Conservation (phyloP, 257 asterid species). For the Striga asiatica region DNA sequence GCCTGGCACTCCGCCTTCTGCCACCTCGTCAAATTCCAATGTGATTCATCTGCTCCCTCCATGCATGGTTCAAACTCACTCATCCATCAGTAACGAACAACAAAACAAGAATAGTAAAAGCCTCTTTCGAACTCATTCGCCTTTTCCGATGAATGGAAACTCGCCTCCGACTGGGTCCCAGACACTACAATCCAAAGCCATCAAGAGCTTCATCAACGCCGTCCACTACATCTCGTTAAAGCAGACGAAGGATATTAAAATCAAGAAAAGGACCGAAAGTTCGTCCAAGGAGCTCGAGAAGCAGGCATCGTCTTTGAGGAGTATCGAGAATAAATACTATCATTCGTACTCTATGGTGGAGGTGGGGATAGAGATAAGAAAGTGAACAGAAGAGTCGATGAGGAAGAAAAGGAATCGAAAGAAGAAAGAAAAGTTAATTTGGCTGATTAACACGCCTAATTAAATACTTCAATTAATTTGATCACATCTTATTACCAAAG, state of each 20-base stretch:
- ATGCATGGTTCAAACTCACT: constrained; percentile 93
- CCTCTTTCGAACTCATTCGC: constrained; percentile 39
- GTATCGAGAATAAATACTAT: constrained; percentile 78
- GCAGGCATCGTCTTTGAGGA: constrained; percentile 68
- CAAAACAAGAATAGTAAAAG: constrained; percentile 20
- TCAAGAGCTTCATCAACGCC: constrained; percentile 88
- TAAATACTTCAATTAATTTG: too few species aligned
- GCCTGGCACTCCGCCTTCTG: constrained; percentile 92
- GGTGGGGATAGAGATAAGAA: too few species aligned
- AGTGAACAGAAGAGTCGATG: too few species aligned
- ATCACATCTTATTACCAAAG: too few species aligned
- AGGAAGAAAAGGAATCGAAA: too few species aligned
- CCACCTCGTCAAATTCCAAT: constrained; percentile 62
- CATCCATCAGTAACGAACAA: constrained; percentile 21
- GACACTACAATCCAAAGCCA: constrained; percentile 92
- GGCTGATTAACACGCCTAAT: too few species aligned
- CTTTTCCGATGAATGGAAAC: constrained; percentile 91
- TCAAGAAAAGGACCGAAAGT: constrained; percentile 57
- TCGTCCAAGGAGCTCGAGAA: constrained; percentile 86
- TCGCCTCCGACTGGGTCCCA: constrained; percentile 73
- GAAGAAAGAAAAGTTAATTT: too few species aligned
- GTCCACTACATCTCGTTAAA: constrained; percentile 65
- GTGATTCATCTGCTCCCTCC: constrained; percentile 68
- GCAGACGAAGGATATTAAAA: constrained; percentile 81
- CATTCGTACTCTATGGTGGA: constrained; percentile 81